Conservation (phyloP, 2,329 filamentous ascomycete genomes). For the Coniochaeta sp. region DNA sequence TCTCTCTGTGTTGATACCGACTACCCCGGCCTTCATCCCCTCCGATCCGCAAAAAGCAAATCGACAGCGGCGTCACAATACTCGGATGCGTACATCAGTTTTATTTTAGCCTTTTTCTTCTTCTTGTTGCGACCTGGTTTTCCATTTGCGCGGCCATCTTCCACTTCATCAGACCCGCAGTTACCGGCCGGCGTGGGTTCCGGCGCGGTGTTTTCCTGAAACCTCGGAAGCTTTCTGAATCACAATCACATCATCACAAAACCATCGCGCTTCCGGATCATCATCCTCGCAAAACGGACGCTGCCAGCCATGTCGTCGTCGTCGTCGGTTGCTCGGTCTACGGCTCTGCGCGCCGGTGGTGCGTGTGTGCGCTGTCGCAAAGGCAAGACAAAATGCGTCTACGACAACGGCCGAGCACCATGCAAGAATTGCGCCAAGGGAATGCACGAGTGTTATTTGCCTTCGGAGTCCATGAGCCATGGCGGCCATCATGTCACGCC, state of each 20-base stretch:
- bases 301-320: slow-evolving; percentile 19
- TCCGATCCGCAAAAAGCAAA: no score
- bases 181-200: not conserved
- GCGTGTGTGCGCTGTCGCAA: slow-evolving; percentile 58
- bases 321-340: slow-evolving; percentile 46
- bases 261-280: not conserved
- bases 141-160: no score
- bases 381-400: slow-evolving; percentile 58
- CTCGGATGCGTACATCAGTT: no score
- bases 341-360: slow-evolving; percentile 52
- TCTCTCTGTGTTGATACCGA: no score
- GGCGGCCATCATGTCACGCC: slow-evolving; percentile 51
- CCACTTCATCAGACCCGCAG: not conserved
- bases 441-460: slow-evolving; percentile 57
- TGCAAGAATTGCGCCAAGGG: slow-evolving; percentile 59
- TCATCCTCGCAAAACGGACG: not conserved
- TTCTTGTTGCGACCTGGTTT: no score
- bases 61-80: no score
- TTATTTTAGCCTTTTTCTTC: no score
- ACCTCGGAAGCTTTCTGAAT: not conserved
- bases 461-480: slow-evolving; percentile 53
- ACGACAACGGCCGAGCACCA: slow-evolving; percentile 54
- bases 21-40: no score
- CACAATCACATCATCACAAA: no score
- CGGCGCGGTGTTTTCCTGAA: not conserved